Evolutionary conservation across 2,329 filamentous ascomycete genomes (phyloP), one percentile per base, ranked within the genome.

Genomic region (Rhynchosporium graminicola): DNA sequence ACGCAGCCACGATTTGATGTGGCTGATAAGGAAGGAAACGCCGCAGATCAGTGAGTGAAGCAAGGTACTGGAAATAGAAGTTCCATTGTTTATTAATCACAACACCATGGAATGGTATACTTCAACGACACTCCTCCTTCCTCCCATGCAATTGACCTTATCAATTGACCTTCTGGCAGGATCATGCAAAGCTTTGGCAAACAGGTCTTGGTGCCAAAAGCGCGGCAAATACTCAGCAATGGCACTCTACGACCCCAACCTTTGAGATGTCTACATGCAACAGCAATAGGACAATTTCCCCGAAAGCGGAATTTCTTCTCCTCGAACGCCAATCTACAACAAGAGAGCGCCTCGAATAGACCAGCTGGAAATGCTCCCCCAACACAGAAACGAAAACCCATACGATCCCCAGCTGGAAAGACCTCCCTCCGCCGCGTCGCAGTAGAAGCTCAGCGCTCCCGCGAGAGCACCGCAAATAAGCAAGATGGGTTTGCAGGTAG

Each of bases 381-480:
- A 1, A 33, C 63, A 4, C 68, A 69, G 40, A 74, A 74, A 70
- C 79, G 80, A 61, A 82, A 83, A 66, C 74, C 76, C 6, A 71
- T 75, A n/a, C 76, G 83, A 65, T 77, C 78, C 29, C 78, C 82
- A 3, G 79, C 81, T 29, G 78, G 85, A 50, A 90, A 92, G 68
- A 89, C 88, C 65, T 95, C 91, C 1, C 80, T 97, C 38, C 87
- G 94, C 60, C 85, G 92, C 63, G 92, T 96, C 12, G 92, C 93
- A 38, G 89, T 92, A 20, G 92, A 95, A 70, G 92, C 93, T 20
- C 92, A 97, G 78, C 84, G 67, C 76, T 87, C 65, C 70, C 76
- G 57, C 80, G 80, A 69, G 76, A 79, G 57, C 73, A 55, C 69
- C 59, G 47, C 68, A 46, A 63, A 63, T 4, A 57, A 56, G 36